Percentiles rank a stretch among this genome's conserved stretches.
These are phyloP conservation scores for Eucalyptus erythrocorys DNA, from an alignment of 345 rosid genomes.

Conservation along the genomic window DNA sequence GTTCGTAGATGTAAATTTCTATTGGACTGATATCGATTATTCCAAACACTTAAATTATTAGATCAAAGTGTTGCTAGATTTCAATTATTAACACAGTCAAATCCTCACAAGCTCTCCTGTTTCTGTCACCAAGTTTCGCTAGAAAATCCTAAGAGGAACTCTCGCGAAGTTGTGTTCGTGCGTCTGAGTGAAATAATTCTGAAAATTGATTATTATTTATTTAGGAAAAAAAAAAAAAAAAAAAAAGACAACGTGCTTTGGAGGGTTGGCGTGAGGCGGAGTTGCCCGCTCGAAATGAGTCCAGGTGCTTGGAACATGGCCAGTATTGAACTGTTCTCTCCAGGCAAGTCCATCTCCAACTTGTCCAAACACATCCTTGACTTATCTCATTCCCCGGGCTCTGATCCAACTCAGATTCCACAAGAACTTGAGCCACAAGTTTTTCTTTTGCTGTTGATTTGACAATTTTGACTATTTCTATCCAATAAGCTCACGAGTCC, in stretches of 20 bases:
- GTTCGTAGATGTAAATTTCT: accelerated
- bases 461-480: not conserved
- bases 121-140: not conserved
- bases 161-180: not conserved
- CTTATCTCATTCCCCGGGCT: not conserved
- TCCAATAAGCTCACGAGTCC: not conserved
- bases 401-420: not conserved
- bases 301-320: not conserved
- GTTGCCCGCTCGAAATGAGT: not conserved
- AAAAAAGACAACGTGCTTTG: not conserved
- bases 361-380: not conserved
- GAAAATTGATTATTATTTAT: not conserved
- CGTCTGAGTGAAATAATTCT: not conserved
- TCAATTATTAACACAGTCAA: not conserved
- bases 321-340: not conserved
- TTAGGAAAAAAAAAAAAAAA: too few species aligned
- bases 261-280: not conserved
- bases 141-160: not conserved
- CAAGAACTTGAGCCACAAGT: not conserved
- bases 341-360: not conserved
- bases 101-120: not conserved
- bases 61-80: not conserved
- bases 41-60: not conserved
- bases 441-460: not conserved
- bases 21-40: accelerated